These are phyloP conservation scores for Ophiostoma australiae DNA, from an alignment of 2,329 filamentous ascomycete species.

Conservation along the genomic window DNA sequence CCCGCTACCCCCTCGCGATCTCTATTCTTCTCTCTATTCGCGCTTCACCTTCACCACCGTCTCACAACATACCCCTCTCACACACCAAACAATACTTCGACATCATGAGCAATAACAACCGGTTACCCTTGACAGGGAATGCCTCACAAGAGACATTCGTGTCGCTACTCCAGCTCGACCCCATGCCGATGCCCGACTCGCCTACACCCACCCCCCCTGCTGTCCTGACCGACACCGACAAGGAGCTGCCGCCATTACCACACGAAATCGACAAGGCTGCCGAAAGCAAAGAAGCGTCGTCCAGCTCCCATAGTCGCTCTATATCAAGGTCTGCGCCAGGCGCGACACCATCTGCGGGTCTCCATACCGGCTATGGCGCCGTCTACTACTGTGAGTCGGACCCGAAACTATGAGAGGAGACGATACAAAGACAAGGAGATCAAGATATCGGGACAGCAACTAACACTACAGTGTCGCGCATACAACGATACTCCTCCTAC, in stretches of 20 bases:
- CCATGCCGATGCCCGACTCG: conserved; percentile 63
- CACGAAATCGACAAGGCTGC: conserved; percentile 31
- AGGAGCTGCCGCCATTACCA: conserved; percentile 41
- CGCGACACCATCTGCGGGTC: conserved; percentile 17
- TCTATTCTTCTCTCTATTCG: background rate
- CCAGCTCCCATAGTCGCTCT: conserved; percentile 17
- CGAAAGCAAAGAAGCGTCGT: background rate
- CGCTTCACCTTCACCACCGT: background rate
- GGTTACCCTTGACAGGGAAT: conserved; percentile 32
- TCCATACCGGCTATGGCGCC: conserved; percentile 52
- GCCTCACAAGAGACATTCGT: conserved; percentile 53
- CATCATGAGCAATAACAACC: conserved; percentile 27
- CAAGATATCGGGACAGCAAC: background rate
- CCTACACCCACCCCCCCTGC: conserved; percentile 37
- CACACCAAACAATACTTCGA: background rate
- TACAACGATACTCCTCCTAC: conserved; percentile 88
- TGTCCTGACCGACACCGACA: conserved; percentile 39
- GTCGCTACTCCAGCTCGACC: conserved; percentile 73
- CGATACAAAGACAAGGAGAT: background rate
- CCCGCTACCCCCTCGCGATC: background rate
- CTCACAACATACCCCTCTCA: background rate
- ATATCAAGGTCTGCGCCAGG: conserved; percentile 29
- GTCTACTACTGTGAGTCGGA: conserved; percentile 47
- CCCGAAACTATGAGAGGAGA: background rate
- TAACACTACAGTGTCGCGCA: conserved; percentile 54